Base-by-base conservation (phyloP, 2,329 filamentous ascomycete genomes). In the Cyanodermella asteris region DNA sequence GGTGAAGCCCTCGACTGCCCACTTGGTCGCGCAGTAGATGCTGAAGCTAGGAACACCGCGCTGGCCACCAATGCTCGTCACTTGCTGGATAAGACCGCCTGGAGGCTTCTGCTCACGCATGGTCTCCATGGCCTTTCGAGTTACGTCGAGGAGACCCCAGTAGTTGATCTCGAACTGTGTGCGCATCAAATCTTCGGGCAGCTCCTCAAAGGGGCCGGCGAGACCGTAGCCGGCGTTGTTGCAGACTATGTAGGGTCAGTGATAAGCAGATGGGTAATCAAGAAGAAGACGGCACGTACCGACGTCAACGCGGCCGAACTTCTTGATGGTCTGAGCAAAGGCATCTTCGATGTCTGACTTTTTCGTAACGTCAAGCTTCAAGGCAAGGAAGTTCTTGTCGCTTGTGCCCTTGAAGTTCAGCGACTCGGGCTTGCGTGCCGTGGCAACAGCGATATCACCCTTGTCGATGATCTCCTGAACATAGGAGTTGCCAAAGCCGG, bases 361-460 rank as follows among this genome's bases (percentile, higher is more conserved):
- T 6, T 30, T 15, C n/a, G 28, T 30, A 8, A 35, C 28, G n/a
- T 33, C 31, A 23, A 47, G 36, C 13, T 44, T 38, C 2, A 44
- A 22, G 13, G 31, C 28, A 10, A 27, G 23, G 18, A 25, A 31
- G 16, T 34, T 34, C 16, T 34, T 35, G 1, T 42, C 39, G 22
- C 36, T 43, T 5, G 41, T 46, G 10, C 41, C 38, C 24, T 44
- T 37, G 18, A 57, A 47, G n/a, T 28, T 51, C 37, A 16, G 38
- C 26, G 4, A 50, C 3, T 45, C 42, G 0, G 45, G 44, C 11
- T 47, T 41, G 4, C 51, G 49, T 0, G 49, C 50, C 1, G 50
- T 53, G 1, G 52, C 51, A 25, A 55, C 47, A 10, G 53, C 46
- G 10, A 48, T 44, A 22, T 55, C 49, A 0, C 50, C 52, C 2